Evolutionary conservation across 805 yeast genomes (phyloP).

Genomic region (Metschnikowia lunata): DNA sequence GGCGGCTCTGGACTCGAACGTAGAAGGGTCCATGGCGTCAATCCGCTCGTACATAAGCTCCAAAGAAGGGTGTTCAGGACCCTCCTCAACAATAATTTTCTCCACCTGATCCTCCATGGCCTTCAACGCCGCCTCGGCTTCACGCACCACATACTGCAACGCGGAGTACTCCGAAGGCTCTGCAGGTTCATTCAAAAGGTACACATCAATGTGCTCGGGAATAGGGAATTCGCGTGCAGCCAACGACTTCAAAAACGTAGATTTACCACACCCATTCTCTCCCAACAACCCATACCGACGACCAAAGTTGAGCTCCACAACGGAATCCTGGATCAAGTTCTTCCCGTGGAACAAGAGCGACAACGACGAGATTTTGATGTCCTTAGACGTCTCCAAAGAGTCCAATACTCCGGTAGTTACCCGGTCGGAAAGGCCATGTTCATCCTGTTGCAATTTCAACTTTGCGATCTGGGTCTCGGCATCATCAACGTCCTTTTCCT

Average conservation of each 20-base stretch:
- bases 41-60: slow-evolving; percentile 93
- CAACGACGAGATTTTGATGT: slow-evolving; percentile 84
- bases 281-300: slow-evolving; percentile 97
- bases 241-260: slow-evolving; percentile 86
- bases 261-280: slow-evolving; percentile 98
- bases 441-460: slow-evolving; percentile 89
- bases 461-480: slow-evolving; percentile 75
- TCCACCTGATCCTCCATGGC: slow-evolving; percentile 89
- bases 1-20: slow-evolving; percentile 96
- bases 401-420: slow-evolving; percentile 96
- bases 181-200: slow-evolving; percentile 95
- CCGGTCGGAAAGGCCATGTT: slow-evolving; percentile 92
- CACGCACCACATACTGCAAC: slow-evolving; percentile 91
- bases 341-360: slow-evolving; percentile 96
- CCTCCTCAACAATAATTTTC: slow-evolving; percentile 81
- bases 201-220: slow-evolving; percentile 87
- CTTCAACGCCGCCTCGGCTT: slow-evolving; percentile 90
- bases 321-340: slow-evolving; percentile 89
- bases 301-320: slow-evolving; percentile 90
- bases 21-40: slow-evolving; percentile 91
- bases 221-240: slow-evolving; percentile 96
- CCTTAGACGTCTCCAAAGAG: slow-evolving; percentile 85
- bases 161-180: slow-evolving; percentile 90
- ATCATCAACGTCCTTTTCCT: slow-evolving; percentile 50
- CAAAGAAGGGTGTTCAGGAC: slow-evolving; percentile 84